These are phyloP conservation scores for Sonneratia alba DNA, from an alignment of 345 rosid species.

Conservation along the genomic window DNA sequence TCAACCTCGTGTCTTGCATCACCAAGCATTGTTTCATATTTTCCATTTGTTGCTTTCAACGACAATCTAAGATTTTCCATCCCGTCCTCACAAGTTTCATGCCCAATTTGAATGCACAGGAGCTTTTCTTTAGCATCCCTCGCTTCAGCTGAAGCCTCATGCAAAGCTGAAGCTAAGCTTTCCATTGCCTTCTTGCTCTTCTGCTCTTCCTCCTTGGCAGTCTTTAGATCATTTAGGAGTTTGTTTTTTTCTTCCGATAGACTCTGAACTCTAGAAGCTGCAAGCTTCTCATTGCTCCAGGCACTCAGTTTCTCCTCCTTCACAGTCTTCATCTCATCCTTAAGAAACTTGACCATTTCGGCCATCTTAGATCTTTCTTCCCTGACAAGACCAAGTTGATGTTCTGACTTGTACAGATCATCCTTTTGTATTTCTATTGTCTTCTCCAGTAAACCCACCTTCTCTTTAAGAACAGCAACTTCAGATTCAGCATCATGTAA, in stretches of 20 bases:
- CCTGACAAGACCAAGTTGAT: conserved; percentile 24
- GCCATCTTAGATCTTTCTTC: conserved; percentile 41
- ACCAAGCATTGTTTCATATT: conserved; percentile 66
- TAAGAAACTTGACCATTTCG: conserved; percentile 40
- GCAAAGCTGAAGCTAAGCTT: conserved; percentile 86
- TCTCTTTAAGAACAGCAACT: conserved; percentile 53
- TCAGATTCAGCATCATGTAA: conserved; percentile 63
- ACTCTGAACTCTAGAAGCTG: conserved; percentile 56
- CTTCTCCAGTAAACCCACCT: conserved; percentile 63
- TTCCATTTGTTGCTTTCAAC: conserved; percentile 65
- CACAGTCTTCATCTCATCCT: conserved; percentile 39
- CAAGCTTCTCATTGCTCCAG: conserved; percentile 65
- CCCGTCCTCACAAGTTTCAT: conserved; percentile 58
- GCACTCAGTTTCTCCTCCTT: conserved; percentile 73
- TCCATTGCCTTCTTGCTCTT: conserved; percentile 98
- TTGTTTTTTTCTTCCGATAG: conserved; percentile 67
- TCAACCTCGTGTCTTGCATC: conserved; percentile 66
- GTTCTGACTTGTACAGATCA: conserved; percentile 58
- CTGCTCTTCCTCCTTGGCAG: conserved; percentile 70
- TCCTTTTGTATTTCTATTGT: conserved; percentile 51
- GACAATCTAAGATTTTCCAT: conserved; percentile 70
- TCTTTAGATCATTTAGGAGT: conserved; percentile 59
- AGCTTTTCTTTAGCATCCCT: conserved; percentile 85
- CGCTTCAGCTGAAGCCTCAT: conserved; percentile 85
- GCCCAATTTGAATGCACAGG: conserved; percentile 52